A percentile compares a stretch with the other conserved stretches of the same genome.
Evolutionary conservation across 495 filamentous ascomycete species (phyloP).

Genomic region (Neurospora sp.): DNA sequence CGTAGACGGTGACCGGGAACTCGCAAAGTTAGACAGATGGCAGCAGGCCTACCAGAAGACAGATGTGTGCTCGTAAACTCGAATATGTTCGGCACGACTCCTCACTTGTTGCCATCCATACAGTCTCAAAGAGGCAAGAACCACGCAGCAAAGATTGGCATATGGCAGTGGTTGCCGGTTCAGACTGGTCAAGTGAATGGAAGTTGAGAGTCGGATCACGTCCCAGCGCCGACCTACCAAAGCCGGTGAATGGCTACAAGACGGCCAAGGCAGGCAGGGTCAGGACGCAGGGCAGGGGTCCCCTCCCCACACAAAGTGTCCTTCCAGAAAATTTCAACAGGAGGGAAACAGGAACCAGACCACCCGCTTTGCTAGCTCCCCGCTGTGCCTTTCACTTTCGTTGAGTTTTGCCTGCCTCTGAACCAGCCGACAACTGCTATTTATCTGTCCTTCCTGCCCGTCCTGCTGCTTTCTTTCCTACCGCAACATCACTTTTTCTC

Average conservation of each 20-base stretch:
- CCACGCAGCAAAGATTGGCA: background rate
- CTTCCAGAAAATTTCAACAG: constrained; percentile 24
- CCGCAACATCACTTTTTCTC: background rate
- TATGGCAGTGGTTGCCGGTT: background rate
- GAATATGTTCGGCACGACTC: background rate
- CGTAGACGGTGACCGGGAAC: background rate
- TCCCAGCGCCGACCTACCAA: background rate
- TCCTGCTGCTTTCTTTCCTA: background rate
- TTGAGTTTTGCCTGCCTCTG: background rate
- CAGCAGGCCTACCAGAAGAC: background rate
- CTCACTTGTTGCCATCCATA: background rate
- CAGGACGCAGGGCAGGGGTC: constrained; percentile 11
- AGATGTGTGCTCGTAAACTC: background rate
- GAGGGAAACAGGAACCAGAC: background rate
- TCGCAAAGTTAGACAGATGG: background rate
- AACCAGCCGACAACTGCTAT: background rate
- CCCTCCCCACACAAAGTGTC: constrained; percentile 17
- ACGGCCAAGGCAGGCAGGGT: background rate
- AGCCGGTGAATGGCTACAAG: background rate
- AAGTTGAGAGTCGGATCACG: background rate
- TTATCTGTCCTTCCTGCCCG: background rate
- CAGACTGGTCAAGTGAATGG: background rate
- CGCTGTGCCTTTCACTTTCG: background rate
- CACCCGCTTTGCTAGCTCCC: background rate
- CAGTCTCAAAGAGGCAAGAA: background rate